Conservation (phyloP, 306 rosid genomes). For the Vigna hirtella region DNA sequence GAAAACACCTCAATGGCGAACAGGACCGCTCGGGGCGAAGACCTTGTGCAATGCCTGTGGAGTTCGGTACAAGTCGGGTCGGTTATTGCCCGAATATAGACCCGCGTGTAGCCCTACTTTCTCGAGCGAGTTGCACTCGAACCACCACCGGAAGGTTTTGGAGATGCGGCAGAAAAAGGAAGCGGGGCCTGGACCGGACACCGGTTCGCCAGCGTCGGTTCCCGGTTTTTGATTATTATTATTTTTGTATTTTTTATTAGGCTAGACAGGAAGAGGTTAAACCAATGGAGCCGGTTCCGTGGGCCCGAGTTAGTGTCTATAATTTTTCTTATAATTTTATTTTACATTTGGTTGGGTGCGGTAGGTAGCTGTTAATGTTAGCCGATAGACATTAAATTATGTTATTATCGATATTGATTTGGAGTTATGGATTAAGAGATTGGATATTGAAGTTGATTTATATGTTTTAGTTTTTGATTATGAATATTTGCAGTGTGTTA, state of each 20-base stretch:
- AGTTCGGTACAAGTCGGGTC: conserved; percentile 91
- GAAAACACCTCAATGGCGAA: conserved; percentile 97
- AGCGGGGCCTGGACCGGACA: conserved; percentile 15
- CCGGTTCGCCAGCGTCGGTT: conserved; percentile 46
- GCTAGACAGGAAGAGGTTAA: conserved; percentile 24
- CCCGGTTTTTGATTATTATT: conserved; percentile 59
- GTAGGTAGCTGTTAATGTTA: conserved; percentile 49
- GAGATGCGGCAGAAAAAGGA: conserved; percentile 97
- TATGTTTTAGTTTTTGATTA: neutral
- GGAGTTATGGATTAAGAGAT: conserved; percentile 21
- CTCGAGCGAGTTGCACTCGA: conserved; percentile 80
- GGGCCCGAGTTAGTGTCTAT: conserved; percentile 53
- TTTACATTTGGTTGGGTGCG: conserved; percentile 48
- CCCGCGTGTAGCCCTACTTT: conserved; percentile 99
- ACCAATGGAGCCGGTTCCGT: conserved; percentile 48
- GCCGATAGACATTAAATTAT: conserved; percentile 41
- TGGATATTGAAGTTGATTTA: neutral
- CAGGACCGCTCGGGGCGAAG: conserved; percentile 90
- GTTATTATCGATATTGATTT: conserved; percentile 46
- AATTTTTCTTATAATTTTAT: conserved; percentile 30
- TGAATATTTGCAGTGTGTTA: neutral
- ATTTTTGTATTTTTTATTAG: no score
- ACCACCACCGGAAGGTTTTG: conserved; percentile 96
- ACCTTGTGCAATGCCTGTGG: conserved; percentile 93
- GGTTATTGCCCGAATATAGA: conserved; percentile 87